Conservation (phyloP, 106 monocot genomes). For the Posidonia australis region DNA sequence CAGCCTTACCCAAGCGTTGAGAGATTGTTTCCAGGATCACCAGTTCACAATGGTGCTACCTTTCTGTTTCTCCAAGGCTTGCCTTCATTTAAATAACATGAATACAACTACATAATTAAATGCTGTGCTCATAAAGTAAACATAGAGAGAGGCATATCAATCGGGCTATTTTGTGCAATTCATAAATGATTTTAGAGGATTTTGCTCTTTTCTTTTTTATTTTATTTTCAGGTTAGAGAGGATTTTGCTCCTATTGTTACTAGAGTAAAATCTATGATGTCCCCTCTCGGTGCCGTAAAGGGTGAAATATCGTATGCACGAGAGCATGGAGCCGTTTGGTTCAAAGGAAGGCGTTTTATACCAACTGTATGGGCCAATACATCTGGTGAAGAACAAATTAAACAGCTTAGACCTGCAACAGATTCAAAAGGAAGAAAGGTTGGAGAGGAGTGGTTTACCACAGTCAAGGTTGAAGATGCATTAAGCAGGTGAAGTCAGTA, state of each 20-base stretch:
- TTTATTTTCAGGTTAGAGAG: conserved; percentile 44
- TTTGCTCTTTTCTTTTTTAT: conserved; percentile 28
- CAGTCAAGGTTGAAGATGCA: conserved; percentile 76
- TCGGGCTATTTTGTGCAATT: no score
- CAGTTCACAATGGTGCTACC: no score
- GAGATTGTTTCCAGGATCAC: no score
- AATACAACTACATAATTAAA: no score
- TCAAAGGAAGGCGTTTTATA: conserved; percentile 77
- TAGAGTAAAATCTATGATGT: conserved; percentile 66
- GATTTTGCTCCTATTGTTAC: conserved; percentile 78
- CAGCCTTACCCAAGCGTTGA: no score
- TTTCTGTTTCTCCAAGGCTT: no score
- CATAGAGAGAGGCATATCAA: no score
- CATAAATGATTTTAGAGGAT: conserved; percentile 27
- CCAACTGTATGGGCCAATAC: conserved; percentile 82
- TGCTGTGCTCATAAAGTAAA: no score
- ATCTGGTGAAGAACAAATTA: conserved; percentile 83
- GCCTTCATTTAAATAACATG: no score
- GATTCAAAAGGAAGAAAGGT: conserved; percentile 96
- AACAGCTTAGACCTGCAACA: conserved; percentile 64
- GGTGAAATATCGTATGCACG: conserved; percentile 87
- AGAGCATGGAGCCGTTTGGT: conserved; percentile 95
- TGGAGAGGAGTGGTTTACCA: conserved; percentile 98
- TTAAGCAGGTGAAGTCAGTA: conserved; percentile 43
- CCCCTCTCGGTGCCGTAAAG: conserved; percentile 66